Base-by-base conservation (phyloP, 306 rosid genomes). In the Ziziphus jujuba region DNA sequence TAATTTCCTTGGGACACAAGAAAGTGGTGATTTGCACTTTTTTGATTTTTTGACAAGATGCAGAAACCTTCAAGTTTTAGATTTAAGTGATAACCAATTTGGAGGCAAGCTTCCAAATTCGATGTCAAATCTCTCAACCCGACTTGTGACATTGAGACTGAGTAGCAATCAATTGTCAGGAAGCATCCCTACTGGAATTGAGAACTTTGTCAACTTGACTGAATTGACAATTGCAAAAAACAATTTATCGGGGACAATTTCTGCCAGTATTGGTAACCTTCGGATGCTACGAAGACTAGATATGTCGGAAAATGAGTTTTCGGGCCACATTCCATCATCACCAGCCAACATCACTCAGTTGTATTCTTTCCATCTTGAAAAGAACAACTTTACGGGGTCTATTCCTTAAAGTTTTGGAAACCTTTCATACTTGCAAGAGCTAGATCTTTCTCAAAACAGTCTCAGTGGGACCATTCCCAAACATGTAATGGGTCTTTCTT, bases 381-480 rank as follows among this genome's bases (percentile, higher is more conserved):
- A n/a, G n/a, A n/a, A n/a, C n/a, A n/a, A 9, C 16, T 4, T 59
- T 9, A 33, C 16, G 7, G 76, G 76, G 43, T 3, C 23, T 5
- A 76, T 76, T 5, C 76, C 73, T 14, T 5, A 76, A 14, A 58
- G 59, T 65, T 38, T 76, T 5, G 76, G 72, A 40, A 44, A 36
- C n/a, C 49, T 17, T 22, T 17, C 20, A 33, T 21, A 35, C 10
- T 63, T 75, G 74, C 62, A 54, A 14, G 9, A 20, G 15, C 34
- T 70, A 48, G 61, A 56, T 0, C 48, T 70, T 56, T 63, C 75
- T 45, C 28, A 22, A 12, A 76, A 63, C 63, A 59, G 24, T 21
- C 65, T 76, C n/a, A 65, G 34, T 50, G 76, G 79, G 14, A 45
- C 63, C 13, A 68, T 75, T 60, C 79, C 79, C n/a, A 52, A 33